Evolutionary conservation across 306 rosid species (phyloP).

Genomic region (Prosopis cineraria): DNA sequence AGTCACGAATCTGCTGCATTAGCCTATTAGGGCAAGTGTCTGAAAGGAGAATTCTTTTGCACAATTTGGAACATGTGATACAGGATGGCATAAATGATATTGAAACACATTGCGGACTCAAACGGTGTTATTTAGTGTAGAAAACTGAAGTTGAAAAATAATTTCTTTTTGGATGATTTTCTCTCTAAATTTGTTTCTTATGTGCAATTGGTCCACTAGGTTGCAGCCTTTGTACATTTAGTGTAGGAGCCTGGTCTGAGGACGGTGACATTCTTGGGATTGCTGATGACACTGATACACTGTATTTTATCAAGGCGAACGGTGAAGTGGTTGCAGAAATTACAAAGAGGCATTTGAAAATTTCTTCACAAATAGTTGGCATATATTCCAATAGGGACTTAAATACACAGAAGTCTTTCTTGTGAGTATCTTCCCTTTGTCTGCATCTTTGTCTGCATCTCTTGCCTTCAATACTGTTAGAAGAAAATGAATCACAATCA

Average conservation of each 20-base stretch:
- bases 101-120: background rate
- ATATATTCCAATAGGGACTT: conserved; percentile 54
- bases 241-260: conserved; percentile 86
- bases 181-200: conserved; percentile 21
- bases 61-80: background rate
- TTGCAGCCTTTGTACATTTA: conserved; percentile 64
- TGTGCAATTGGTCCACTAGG: conserved; percentile 49
- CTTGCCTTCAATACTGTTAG: conserved; percentile 9
- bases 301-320: conserved; percentile 74
- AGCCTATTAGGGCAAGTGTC: background rate
- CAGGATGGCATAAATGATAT: background rate
- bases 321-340: conserved; percentile 77
- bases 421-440: conserved; percentile 55
- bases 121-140: background rate
- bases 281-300: conserved; percentile 66
- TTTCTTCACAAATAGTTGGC: conserved; percentile 63
- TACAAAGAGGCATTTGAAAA: conserved; percentile 60
- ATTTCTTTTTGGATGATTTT: background rate
- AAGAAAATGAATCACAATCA: conserved; percentile 14
- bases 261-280: conserved; percentile 83
- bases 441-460: conserved; percentile 17
- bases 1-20: background rate
- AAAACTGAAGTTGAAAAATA: background rate
- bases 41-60: background rate
- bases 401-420: conserved; percentile 49